Evolutionary conservation across 1,284 basidiomycete species (phyloP), one percentile per base, ranked within the genome.

Genomic region (Ustilago esculenta): DNA sequence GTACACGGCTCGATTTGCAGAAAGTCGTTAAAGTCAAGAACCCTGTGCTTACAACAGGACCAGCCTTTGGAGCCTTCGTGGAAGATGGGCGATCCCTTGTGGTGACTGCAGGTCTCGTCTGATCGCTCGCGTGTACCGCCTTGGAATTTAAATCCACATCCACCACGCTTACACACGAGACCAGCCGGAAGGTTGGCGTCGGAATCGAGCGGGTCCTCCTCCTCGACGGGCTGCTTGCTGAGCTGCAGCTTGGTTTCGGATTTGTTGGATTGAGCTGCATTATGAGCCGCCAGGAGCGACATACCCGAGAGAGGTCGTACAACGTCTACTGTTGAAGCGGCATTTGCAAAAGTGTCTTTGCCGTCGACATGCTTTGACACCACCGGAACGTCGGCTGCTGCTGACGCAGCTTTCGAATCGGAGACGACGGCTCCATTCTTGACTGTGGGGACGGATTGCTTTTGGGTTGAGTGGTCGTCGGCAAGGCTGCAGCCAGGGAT

Each of bases 1-100:
- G 74, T 73, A 50, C 80, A 81, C 10, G 76, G 76, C 56, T 70
- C 69, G 40, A 81, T 81, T 37, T 64, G 70, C 25, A 81, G 46
- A 41, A 81, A 81, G 42, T 81, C 80, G 53, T 72, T 66, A 44
- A 81, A 81, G 41, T 81, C 76, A 30, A 81, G 65, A 18, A 81
- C 79, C 15, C 77, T 69, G 29, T 72, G 69, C 48, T 77, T 77
- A 66, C 80, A 81, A 55, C 80, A 81, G 3, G 76, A 63, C 61
- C 76, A 81, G 42, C 79, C 79, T 45, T 80, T 81, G 24, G 69
- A 73, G n/a, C 80, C 80, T 44, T 81, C 80, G 63, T 81, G 80
- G 57, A 81, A 81, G 67, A 81, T 78, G 24, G 80, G 69, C 8
- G 59, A 53, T 33, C 79, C 78, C 33, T 54, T 65, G 66, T 81